Percentiles rank a stretch among this genome's conserved stretches.
Evolutionary conservation across 2,329 filamentous ascomycete species (phyloP).

Genomic region (Aureobasidium sp.): DNA sequence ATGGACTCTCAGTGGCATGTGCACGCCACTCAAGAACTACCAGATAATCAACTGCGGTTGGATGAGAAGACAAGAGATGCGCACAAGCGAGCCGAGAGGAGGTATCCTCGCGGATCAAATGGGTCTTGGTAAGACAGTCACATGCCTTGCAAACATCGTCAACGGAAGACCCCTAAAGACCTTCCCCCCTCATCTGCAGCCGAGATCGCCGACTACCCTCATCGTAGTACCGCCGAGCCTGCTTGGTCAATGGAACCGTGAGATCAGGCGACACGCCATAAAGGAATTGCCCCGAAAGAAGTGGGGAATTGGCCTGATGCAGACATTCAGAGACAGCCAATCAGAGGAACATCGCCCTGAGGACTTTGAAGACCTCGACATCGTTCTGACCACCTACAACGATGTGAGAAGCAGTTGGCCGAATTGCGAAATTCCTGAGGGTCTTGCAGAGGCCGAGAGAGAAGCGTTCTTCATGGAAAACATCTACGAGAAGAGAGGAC

Average conservation of each 20-base stretch:
- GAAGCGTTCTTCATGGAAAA: conserved; percentile 30
- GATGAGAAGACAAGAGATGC: conserved; percentile 45
- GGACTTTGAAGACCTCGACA: conserved; percentile 16
- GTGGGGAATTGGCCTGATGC: conserved; percentile 13
- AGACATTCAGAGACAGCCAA: neutral
- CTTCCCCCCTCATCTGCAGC: neutral
- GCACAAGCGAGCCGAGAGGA: conserved; percentile 22
- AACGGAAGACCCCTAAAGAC: conserved; percentile 24
- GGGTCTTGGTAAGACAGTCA: conserved; percentile 34
- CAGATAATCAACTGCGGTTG: conserved; percentile 46
- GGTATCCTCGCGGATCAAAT: conserved; percentile 35
- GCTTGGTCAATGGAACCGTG: conserved; percentile 31
- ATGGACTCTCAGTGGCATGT: conserved; percentile 43
- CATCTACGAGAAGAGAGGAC: conserved; percentile 26
- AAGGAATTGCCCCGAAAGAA: neutral
- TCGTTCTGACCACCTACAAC: conserved; percentile 34
- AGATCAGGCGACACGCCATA: conserved; percentile 20
- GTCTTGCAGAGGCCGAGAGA: conserved; percentile 21
- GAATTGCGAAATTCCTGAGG: neutral
- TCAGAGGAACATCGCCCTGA: neutral
- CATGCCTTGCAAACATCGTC: conserved; percentile 36
- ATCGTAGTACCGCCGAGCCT: conserved; percentile 31
- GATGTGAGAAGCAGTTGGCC: conserved; percentile 31
- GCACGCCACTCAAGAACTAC: conserved; percentile 35
- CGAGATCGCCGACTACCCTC: conserved; percentile 27